Evolutionary conservation across 1,284 basidiomycete species (phyloP), one percentile per base, ranked within the genome.

Genomic region (Tilletia setariae): DNA sequence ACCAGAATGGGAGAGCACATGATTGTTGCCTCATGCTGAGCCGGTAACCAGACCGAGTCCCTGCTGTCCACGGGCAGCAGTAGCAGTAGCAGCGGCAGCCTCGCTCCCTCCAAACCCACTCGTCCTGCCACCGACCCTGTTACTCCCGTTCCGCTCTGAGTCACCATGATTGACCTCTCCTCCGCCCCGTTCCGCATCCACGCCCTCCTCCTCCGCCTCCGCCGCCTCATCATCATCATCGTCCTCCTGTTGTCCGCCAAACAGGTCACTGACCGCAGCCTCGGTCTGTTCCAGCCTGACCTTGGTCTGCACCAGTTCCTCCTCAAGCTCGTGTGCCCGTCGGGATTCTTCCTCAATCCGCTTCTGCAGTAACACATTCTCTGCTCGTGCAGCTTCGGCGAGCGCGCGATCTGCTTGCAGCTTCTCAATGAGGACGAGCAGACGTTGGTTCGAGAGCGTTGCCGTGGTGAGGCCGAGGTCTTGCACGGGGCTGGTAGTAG

Each of bases 201-300:
- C 47, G 9, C 8, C 47, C 1, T 44, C 43, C 47, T 19, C 53
- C 53, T 30, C 32, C 23, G 9, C 32, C 53, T 13, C 53, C 25
- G 23, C 28, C 19, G 9, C 56, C 13, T 61, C 56, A 11, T 61
- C 28, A 21, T 19, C 28, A 7, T 61, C 56, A 9, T 19, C 28
- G 4, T 40, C 56, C n/a, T 61, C 56, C 30, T 30, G 28, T 35
- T 63, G 44, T n/a, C 43, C 51, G 16, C 51, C 44, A 23, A 67
- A 68, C 19, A 68, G 49, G 16, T 43, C 63, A 51, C 51, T 59
- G 62, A 68, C 56, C 7, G 67, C 67, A 28, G 40, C 62, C 47
- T 68, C 67, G 15, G 67, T 68, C 67, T 68, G 42, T 32, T 56
- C 35, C 13, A 68, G 44, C 62, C 61, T 21, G 15, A 46, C 11